A percentile compares a stretch with the other conserved stretches of the same genome.
phyloP scores from a whole-genome alignment of 495 filamentous ascomycete genomes.

The Jackrogersella multiformis region DNA sequence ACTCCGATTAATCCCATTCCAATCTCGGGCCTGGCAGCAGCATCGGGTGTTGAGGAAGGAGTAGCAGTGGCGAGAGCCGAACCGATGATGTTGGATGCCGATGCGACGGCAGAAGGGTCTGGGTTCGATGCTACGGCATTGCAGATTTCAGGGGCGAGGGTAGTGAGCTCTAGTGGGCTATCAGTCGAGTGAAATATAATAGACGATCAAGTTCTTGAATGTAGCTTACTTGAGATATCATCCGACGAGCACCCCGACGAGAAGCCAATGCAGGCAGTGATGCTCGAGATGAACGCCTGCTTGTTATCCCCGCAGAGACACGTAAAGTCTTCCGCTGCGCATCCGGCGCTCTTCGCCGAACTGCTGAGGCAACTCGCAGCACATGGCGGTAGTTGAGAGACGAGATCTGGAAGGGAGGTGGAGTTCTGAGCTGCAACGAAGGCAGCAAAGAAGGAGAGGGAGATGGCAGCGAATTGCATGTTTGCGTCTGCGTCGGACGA shows the following conservation, averaged over 20 bases:
- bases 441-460: constrained; percentile 41
- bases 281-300: constrained; percentile 20
- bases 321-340: constrained; percentile 40
- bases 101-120: constrained; percentile 41
- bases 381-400: constrained; percentile 43
- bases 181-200: constrained; percentile 7
- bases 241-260: constrained; percentile 24
- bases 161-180: constrained; percentile 29
- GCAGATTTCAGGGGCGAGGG: constrained; percentile 41
- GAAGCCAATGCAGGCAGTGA: constrained; percentile 34
- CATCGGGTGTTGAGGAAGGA: constrained; percentile 24
- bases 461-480: constrained; percentile 39
- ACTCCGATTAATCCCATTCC: constrained; percentile 40
- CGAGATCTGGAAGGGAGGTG: constrained; percentile 41
- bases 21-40: constrained; percentile 38
- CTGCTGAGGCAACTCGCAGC: constrained; percentile 36
- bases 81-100: constrained; percentile 41
- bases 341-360: constrained; percentile 30
- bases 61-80: constrained; percentile 37
- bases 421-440: constrained; percentile 44
- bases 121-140: constrained; percentile 37
- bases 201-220: background rate
- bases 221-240: constrained; percentile 39
- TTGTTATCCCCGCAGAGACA: constrained; percentile 40
- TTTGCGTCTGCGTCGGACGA: constrained; percentile 19